These are phyloP conservation scores for Macrophomina phaseolina DNA, from an alignment of 2,329 filamentous ascomycete species.

Conservation along the genomic window DNA sequence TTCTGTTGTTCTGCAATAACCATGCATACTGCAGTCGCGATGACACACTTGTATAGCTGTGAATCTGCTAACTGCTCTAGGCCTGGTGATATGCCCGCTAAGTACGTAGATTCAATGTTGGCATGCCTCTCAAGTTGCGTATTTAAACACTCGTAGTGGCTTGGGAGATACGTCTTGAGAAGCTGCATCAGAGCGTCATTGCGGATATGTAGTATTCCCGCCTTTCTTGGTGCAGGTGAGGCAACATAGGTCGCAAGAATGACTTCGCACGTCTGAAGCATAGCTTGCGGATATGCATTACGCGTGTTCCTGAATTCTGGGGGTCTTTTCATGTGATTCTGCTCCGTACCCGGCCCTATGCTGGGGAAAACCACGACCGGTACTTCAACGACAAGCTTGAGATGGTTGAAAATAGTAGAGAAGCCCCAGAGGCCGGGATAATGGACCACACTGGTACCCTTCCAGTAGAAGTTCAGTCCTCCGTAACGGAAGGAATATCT, in stretches of 20 bases:
- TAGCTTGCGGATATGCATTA: not conserved
- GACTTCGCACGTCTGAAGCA: conserved; percentile 30
- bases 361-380: conserved; percentile 17
- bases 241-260: conserved; percentile 39
- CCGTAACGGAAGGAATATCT: conserved; percentile 37
- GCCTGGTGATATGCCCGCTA: conserved; percentile 27
- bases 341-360: no score
- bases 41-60: conserved; percentile 37
- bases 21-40: conserved; percentile 44
- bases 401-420: conserved; percentile 37
- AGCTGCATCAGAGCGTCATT: conserved; percentile 35
- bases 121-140: not conserved
- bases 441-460: conserved; percentile 39
- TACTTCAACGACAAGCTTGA: conserved; percentile 39
- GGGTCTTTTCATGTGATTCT: not conserved
- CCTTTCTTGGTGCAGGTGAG: conserved; percentile 37
- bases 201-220: conserved; percentile 37
- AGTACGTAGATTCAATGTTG: not conserved
- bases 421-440: conserved; percentile 35
- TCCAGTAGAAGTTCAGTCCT: conserved; percentile 43
- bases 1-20: conserved; percentile 41
- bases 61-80: conserved; percentile 21
- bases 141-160: not conserved
- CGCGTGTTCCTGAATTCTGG: not conserved
- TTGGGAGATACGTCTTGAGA: not conserved